Evolutionary conservation across 2,329 filamentous ascomycete genomes (phyloP).

Genomic region (Coleophoma crateriformis): DNA sequence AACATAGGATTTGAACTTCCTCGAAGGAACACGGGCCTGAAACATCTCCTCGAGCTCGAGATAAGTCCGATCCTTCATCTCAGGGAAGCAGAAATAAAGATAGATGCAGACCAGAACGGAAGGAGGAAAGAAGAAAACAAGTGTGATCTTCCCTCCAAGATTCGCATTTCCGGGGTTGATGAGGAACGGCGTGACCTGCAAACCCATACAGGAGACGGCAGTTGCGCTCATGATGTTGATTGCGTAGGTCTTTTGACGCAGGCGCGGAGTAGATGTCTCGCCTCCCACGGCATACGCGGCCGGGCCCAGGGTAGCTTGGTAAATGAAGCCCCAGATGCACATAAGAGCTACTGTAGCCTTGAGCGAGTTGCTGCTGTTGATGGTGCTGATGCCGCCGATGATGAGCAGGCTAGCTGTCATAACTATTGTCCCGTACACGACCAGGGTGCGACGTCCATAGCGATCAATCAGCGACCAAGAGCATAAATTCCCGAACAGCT

Average conservation of each 20-base stretch:
- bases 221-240: constrained; percentile 28
- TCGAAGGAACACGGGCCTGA: too few relatives aligned
- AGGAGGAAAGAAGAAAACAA: constrained; percentile 23
- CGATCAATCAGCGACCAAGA: constrained; percentile 26
- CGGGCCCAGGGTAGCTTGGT: constrained; percentile 22
- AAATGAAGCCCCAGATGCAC: constrained; percentile 4
- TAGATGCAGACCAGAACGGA: constrained; percentile 23
- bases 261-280: constrained; percentile 23
- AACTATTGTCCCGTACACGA: constrained; percentile 21
- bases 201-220: constrained; percentile 23
- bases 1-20: too few relatives aligned
- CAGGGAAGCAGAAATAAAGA: constrained; percentile 15
- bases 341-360: neutral
- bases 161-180: constrained; percentile 26
- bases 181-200: constrained; percentile 26
- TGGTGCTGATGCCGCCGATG: constrained; percentile 26
- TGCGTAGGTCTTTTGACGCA: constrained; percentile 27
- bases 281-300: constrained; percentile 25
- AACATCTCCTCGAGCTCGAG: too few relatives aligned
- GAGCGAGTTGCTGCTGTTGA: constrained; percentile 11
- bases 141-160: constrained; percentile 27
- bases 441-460: constrained; percentile 24
- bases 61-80: constrained; percentile 13
- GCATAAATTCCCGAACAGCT: constrained; percentile 24
- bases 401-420: constrained; percentile 24